These are phyloP conservation scores for Claviceps sp. DNA, from an alignment of 2,329 filamentous ascomycete species.

Conservation along the genomic window DNA sequence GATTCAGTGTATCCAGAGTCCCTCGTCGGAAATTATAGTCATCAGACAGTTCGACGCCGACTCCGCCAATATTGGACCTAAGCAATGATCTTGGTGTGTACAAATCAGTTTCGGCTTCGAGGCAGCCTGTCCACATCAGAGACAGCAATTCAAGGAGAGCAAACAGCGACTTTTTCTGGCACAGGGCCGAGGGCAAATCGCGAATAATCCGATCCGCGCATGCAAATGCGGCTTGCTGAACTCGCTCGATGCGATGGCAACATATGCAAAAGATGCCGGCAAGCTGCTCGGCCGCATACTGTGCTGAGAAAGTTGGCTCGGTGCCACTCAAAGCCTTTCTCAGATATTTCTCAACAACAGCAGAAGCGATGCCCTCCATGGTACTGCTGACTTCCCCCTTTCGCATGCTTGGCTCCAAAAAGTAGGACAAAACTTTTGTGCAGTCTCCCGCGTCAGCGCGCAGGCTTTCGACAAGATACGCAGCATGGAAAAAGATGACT, in stretches of 20 bases:
- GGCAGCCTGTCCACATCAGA: conserved; percentile 87
- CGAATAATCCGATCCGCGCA: conserved; percentile 78
- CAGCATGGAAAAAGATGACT: conserved; percentile 81
- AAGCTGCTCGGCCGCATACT: conserved; percentile 79
- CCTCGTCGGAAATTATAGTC: conserved; percentile 70
- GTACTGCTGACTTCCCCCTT: conserved; percentile 47
- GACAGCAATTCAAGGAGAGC: conserved; percentile 83
- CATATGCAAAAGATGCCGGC: conserved; percentile 75
- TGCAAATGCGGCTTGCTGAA: conserved; percentile 72
- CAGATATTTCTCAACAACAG: conserved; percentile 69
- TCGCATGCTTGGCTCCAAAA: conserved; percentile 78
- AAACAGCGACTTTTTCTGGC: conserved; percentile 81
- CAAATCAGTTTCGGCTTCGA: conserved; percentile 87
- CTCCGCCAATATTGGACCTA: conserved; percentile 60
- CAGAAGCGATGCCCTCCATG: conserved; percentile 51
- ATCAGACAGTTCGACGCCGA: conserved; percentile 84
- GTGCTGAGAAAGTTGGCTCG: conserved; percentile 71
- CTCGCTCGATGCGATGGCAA: conserved; percentile 84
- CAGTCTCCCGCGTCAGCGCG: conserved; percentile 80
- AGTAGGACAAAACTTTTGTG: conserved; percentile 80
- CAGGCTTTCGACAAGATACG: conserved; percentile 77
- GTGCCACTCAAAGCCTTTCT: conserved; percentile 57
- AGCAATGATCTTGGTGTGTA: conserved; percentile 80
- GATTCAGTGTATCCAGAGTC: conserved; percentile 67
- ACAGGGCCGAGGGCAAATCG: conserved; percentile 78